A percentile compares a stretch with the other conserved stretches of the same genome.
Evolutionary conservation across 495 filamentous ascomycete species (phyloP).

Genomic region (Echria macrotheca): DNA sequence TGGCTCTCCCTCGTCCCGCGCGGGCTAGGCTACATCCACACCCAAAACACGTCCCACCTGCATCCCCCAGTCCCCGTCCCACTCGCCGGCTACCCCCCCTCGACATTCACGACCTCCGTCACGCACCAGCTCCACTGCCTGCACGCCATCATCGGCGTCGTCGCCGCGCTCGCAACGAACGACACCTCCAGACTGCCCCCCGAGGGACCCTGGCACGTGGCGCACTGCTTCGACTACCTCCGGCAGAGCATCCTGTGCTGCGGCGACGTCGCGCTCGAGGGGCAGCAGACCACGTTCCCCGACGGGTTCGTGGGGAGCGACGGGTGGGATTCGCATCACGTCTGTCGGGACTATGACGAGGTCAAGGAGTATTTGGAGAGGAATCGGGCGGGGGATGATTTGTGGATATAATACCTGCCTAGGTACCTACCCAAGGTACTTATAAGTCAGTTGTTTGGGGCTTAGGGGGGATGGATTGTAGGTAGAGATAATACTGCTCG

Average conservation of each 20-base stretch:
- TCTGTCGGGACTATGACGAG: slow-evolving; percentile 38
- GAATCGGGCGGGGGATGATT: slow-evolving; percentile 34
- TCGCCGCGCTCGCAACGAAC: slow-evolving; percentile 33
- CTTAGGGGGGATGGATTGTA: no score
- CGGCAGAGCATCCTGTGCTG: slow-evolving; percentile 45
- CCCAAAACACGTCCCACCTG: slow-evolving; percentile 31
- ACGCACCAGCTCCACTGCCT: slow-evolving; percentile 48
- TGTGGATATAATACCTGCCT: slow-evolving; percentile 36
- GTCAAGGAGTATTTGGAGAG: slow-evolving; percentile 33
- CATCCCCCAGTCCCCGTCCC: slow-evolving; percentile 37
- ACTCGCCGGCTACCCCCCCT: slow-evolving; percentile 28
- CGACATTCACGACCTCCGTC: slow-evolving; percentile 44
- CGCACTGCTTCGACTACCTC: slow-evolving; percentile 46
- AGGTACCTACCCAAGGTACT: no score
- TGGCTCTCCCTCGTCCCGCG: background rate
- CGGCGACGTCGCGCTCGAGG: slow-evolving; percentile 41
- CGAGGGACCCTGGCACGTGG: slow-evolving; percentile 39
- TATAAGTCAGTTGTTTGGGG: no score
- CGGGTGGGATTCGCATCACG: slow-evolving; percentile 45
- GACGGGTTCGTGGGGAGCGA: slow-evolving; percentile 36
- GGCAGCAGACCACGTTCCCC: slow-evolving; percentile 39
- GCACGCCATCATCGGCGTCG: slow-evolving; percentile 34
- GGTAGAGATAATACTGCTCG: no score
- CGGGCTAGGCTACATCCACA: slow-evolving; percentile 38
- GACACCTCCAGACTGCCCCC: slow-evolving; percentile 21